A percentile compares a stretch with the other conserved stretches of the same genome.
These are phyloP conservation scores for Skeletonema costatum DNA, from an alignment of 108 stramenopile genomes.

Conservation along the genomic window DNA sequence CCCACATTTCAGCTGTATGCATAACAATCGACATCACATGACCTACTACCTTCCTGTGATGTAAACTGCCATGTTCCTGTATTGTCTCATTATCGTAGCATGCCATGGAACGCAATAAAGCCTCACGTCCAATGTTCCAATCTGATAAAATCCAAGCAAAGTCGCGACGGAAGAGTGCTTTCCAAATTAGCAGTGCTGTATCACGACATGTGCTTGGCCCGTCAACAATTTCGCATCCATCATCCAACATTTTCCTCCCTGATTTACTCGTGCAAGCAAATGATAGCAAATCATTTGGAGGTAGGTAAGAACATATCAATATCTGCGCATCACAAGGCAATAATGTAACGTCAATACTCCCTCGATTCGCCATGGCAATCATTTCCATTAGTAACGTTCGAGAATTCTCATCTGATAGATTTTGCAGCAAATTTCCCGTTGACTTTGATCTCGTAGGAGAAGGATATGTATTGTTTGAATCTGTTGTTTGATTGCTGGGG, in stretches of 20 bases:
- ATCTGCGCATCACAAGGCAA: slow-evolving; percentile 70
- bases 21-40: slow-evolving; percentile 29
- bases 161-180: slow-evolving; percentile 71
- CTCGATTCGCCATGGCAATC: slow-evolving; percentile 54
- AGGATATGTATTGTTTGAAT: background rate
- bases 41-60: slow-evolving; percentile 10
- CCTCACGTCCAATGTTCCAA: slow-evolving; percentile 71
- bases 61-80: background rate
- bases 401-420: slow-evolving; percentile 10
- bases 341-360: slow-evolving; percentile 38
- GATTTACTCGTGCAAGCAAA: slow-evolving; percentile 58
- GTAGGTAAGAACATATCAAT: slow-evolving; percentile 67
- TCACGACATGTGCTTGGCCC: slow-evolving; percentile 12
- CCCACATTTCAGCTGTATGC: background rate
- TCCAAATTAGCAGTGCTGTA: slow-evolving; percentile 59
- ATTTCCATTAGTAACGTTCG: slow-evolving; percentile 22
- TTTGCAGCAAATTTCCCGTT: slow-evolving; percentile 20
- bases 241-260: slow-evolving; percentile 19
- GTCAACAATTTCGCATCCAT: slow-evolving; percentile 24
- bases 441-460: slow-evolving; percentile 26
- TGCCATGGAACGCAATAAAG: slow-evolving; percentile 52
- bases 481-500: background rate
- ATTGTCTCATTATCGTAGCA: slow-evolving; percentile 1
- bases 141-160: slow-evolving; percentile 67
- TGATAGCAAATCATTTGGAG: slow-evolving; percentile 67